Conservation (phyloP, 495 filamentous ascomycete genomes). For the Penicillium diatomitis region DNA sequence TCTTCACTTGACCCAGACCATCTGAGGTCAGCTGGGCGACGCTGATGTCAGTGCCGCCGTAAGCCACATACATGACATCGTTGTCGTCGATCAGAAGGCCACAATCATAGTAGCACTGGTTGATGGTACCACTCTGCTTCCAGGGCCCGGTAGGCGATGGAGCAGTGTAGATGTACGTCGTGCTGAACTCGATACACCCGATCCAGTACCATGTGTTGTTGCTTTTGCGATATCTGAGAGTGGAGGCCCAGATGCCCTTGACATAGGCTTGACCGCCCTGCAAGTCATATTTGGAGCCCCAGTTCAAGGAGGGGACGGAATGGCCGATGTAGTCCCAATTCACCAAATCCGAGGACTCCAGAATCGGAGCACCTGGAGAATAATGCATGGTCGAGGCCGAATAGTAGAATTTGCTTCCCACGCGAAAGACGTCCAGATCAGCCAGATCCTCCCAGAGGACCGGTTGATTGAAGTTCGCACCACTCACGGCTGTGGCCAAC, state of each 20-base stretch:
- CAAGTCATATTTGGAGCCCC: slow-evolving; percentile 39
- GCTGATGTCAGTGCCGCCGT: slow-evolving; percentile 39
- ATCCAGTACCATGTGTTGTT: slow-evolving; percentile 46
- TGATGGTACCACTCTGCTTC: slow-evolving; percentile 20
- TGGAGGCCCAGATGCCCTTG: slow-evolving; percentile 47
- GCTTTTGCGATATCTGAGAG: slow-evolving; percentile 39
- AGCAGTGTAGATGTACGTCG: slow-evolving; percentile 45
- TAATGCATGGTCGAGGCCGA: slow-evolving; percentile 49
- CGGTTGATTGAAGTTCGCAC: slow-evolving; percentile 14
- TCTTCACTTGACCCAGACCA: slow-evolving; percentile 32
- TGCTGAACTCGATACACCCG: slow-evolving; percentile 40
- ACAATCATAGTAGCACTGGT: slow-evolving; percentile 49
- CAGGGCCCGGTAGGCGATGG: slow-evolving; percentile 28
- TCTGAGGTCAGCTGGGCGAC: slow-evolving; percentile 43
- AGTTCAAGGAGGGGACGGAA: slow-evolving; percentile 43
- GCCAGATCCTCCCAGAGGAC: slow-evolving; percentile 36
- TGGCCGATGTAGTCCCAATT: slow-evolving; percentile 49
- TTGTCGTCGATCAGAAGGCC: slow-evolving; percentile 48
- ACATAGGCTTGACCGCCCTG: slow-evolving; percentile 38
- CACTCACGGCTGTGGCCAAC: neutral
- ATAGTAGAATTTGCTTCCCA: slow-evolving; percentile 42
- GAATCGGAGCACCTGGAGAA: slow-evolving; percentile 50
- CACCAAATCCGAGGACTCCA: slow-evolving; percentile 46
- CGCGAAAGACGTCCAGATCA: slow-evolving; percentile 37
- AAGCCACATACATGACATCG: slow-evolving; percentile 48